phyloP scores from a whole-genome alignment of 2,329 filamentous ascomycete species.

The Cryphonectria radicalis region DNA sequence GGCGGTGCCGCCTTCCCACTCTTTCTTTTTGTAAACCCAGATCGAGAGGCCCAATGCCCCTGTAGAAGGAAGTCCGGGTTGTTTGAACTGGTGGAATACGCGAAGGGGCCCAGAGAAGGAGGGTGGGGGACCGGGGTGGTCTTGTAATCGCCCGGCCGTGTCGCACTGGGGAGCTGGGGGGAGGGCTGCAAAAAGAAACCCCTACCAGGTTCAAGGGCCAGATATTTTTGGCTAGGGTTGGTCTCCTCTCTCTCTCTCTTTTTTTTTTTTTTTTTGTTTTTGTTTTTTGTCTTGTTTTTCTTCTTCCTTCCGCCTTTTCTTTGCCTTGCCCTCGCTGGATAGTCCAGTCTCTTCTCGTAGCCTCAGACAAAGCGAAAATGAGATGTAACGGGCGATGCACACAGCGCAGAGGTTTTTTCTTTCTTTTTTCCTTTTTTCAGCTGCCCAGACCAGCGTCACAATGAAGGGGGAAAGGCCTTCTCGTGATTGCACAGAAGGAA shows the following conservation, averaged over 20 bases:
- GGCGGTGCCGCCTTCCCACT: slow-evolving; percentile 13
- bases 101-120: slow-evolving; percentile 21
- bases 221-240: slow-evolving; percentile 27
- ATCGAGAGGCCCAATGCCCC: slow-evolving; percentile 16
- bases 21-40: neutral
- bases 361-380: slow-evolving; percentile 23
- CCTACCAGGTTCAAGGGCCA: slow-evolving; percentile 23
- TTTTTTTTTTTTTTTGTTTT: neutral
- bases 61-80: slow-evolving; percentile 19
- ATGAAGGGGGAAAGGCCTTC: neutral
- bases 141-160: slow-evolving; percentile 29
- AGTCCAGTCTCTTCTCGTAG: slow-evolving; percentile 16
- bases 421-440: slow-evolving; percentile 6
- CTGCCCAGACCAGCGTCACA: slow-evolving; percentile 1
- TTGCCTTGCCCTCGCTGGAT: neutral
- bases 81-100: slow-evolving; percentile 28
- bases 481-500: slow-evolving; percentile 12
- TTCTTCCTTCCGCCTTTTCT: too few species aligned
- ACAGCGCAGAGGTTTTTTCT: neutral
- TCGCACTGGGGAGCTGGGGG: slow-evolving; percentile 23
- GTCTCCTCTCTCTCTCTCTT: neutral
- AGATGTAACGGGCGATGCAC: slow-evolving; percentile 22
- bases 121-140: slow-evolving; percentile 30
- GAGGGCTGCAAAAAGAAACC: slow-evolving; percentile 26
- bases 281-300: neutral